phyloP scores from a whole-genome alignment of 2,329 filamentous ascomycete species.

The Graphiopsis chlorocephala region DNA sequence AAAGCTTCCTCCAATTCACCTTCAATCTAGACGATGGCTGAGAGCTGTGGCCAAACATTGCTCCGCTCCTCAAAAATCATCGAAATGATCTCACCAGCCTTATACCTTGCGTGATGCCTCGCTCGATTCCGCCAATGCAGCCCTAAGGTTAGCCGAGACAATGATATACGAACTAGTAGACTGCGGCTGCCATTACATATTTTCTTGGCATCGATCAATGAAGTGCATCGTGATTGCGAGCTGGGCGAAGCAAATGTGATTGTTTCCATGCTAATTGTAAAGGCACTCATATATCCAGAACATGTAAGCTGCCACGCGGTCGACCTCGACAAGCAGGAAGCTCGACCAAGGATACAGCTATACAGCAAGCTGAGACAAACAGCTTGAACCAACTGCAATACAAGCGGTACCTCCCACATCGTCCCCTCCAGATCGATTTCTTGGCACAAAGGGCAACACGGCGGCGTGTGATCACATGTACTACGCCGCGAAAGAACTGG shows the following conservation, averaged over 20 bases:
- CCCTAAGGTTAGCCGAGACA: constrained; percentile 6
- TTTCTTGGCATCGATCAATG: constrained; percentile 6
- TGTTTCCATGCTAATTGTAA: background rate
- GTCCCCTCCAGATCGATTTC: background rate
- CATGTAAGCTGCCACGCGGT: background rate
- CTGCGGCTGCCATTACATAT: background rate
- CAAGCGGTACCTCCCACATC: background rate
- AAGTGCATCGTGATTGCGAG: background rate
- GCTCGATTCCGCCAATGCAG: background rate
- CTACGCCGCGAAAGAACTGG: background rate
- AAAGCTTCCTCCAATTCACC: background rate
- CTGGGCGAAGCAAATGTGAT: background rate
- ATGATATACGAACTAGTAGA: background rate
- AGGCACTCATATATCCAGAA: background rate
- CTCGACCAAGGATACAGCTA: background rate
- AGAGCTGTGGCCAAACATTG: background rate
- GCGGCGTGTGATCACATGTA: background rate
- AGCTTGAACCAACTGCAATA: background rate
- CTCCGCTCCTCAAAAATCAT: background rate
- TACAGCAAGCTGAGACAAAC: background rate
- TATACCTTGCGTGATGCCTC: background rate
- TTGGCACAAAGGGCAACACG: background rate
- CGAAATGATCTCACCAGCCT: background rate
- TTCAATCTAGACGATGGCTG: background rate
- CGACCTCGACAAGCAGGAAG: background rate